A percentile compares a stretch with the other conserved stretches of the same genome.
phyloP scores from a whole-genome alignment of 371 early-diverging fungal genomes.

The Mucor lusitanicus region DNA sequence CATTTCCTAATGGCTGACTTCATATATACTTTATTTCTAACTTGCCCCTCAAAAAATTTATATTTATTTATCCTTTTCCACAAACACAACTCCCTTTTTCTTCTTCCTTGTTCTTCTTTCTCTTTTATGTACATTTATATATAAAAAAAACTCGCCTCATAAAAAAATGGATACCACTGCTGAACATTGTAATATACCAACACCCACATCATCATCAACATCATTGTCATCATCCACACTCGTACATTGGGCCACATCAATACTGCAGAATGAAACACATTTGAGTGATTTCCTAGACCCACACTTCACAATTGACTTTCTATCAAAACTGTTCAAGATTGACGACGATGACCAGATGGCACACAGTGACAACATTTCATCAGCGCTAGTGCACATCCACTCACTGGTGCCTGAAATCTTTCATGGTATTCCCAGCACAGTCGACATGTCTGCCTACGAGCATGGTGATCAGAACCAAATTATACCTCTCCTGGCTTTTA shows the following conservation, averaged over 20 bases:
- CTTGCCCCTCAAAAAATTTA: background rate
- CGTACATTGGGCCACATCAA: background rate
- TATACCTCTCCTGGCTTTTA: constrained; percentile 31
- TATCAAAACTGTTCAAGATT: background rate
- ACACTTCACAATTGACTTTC: background rate
- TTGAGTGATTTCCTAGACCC: background rate
- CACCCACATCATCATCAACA: background rate
- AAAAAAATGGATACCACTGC: background rate
- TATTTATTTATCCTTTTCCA: constrained; percentile 1
- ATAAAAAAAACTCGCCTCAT: background rate
- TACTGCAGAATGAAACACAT: background rate
- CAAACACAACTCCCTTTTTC: constrained; percentile 1
- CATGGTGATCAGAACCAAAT: constrained; percentile 26
- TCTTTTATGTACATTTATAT: constrained; percentile 4
- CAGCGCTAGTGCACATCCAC: background rate
- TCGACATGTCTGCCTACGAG: constrained; percentile 1
- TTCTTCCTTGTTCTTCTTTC: constrained; percentile 1
- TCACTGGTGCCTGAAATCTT: constrained; percentile 1
- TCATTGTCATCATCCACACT: background rate
- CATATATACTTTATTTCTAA: background rate
- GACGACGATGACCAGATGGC: background rate
- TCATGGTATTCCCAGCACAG: background rate
- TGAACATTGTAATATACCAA: constrained; percentile 2
- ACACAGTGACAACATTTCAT: background rate
- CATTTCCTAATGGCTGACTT: background rate